Conservation (phyloP, 495 filamentous ascomycete genomes). For the Neurospora sp. region DNA sequence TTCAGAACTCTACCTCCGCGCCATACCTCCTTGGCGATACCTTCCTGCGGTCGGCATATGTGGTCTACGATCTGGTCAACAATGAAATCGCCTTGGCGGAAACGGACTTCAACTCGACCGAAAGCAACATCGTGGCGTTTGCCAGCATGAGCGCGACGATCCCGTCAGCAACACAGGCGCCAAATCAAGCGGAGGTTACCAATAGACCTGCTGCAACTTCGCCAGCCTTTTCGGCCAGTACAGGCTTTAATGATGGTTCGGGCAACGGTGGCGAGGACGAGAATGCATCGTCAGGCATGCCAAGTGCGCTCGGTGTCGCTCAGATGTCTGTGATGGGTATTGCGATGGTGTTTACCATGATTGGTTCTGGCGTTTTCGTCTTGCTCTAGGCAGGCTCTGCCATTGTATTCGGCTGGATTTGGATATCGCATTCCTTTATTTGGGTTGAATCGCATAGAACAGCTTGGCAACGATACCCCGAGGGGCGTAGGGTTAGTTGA, state of each 20-base stretch:
- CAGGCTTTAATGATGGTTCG: constrained; percentile 19
- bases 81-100: constrained; percentile 80
- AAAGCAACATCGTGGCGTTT: constrained; percentile 43
- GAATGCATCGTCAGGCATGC: constrained; percentile 20
- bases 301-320: constrained; percentile 22
- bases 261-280: constrained; percentile 7
- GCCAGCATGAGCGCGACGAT: constrained; percentile 38
- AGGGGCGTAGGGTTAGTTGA: neutral
- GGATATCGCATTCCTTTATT: neutral
- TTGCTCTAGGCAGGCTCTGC: constrained; percentile 9
- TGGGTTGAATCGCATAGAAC: neutral
- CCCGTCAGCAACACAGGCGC: constrained; percentile 37
- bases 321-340: constrained; percentile 25
- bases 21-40: constrained; percentile 82
- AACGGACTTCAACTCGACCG: constrained; percentile 75
- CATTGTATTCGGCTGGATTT: neutral
- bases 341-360: constrained; percentile 26
- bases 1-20: constrained; percentile 52
- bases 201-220: constrained; percentile 18
- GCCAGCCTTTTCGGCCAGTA: constrained; percentile 29
- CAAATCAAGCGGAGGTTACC: constrained; percentile 28
- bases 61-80: constrained; percentile 87
- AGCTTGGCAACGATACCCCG: neutral
- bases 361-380: constrained; percentile 33
- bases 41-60: constrained; percentile 85